A percentile compares a stretch with the other conserved stretches of the same genome.
These are phyloP conservation scores for Picea abies DNA, from an alignment of 83 land plant species.

Conservation along the genomic window DNA sequence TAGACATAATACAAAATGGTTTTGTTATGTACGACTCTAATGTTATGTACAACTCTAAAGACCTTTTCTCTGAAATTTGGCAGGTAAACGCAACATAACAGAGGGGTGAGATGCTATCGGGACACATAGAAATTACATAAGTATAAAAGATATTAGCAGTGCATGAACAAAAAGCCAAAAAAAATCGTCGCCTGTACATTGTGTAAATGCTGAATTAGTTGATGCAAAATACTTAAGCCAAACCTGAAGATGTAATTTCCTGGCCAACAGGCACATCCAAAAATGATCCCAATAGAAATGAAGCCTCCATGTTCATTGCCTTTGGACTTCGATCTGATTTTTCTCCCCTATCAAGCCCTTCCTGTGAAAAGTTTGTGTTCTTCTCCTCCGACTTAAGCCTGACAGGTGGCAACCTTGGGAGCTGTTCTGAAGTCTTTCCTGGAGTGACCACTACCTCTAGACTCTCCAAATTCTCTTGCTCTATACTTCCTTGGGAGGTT, in stretches of 20 bases:
- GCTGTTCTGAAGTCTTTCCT: conserved; percentile 51
- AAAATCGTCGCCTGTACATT: background rate
- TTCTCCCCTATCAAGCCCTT: conserved; percentile 30
- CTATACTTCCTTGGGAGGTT: conserved; percentile 23
- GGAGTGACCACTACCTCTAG: conserved; percentile 24
- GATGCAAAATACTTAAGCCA: conserved; percentile 10
- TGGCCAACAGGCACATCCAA: conserved; percentile 92
- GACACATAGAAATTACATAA: background rate
- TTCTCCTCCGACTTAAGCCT: conserved; percentile 81
- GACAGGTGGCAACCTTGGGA: conserved; percentile 86
- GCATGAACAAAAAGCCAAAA: background rate
- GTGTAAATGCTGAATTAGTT: background rate
- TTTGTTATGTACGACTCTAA: background rate
- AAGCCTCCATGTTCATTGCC: conserved; percentile 32
- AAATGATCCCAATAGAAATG: conserved; percentile 71
- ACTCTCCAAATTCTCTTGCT: conserved; percentile 19
- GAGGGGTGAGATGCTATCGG: background rate
- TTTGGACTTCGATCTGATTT: conserved; percentile 37
- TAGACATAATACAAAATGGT: background rate
- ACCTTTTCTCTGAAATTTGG: background rate
- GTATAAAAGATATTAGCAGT: background rate
- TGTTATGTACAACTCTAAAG: background rate
- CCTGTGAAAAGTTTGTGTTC: conserved; percentile 42
- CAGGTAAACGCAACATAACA: background rate
- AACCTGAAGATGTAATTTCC: conserved; percentile 83